Evolutionary conservation across 208 protist genomes (phyloP).

Genomic region (Crithidia fasciculata): DNA sequence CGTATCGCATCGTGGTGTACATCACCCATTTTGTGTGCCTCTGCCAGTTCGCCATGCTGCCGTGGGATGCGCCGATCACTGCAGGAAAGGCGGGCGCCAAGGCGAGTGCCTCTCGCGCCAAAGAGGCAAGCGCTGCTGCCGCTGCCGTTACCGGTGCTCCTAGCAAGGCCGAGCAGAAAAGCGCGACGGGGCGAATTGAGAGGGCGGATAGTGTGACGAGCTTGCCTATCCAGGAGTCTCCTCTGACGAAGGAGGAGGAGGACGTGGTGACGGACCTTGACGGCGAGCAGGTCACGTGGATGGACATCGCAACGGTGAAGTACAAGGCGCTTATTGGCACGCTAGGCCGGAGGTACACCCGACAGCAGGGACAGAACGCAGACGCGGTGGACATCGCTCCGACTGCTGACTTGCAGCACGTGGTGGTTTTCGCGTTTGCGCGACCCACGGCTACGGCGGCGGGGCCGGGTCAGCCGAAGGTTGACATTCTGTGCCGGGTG

Average conservation of each 20-base stretch:
- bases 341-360: slow-evolving; percentile 22
- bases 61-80: slow-evolving; percentile 65
- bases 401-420: slow-evolving; percentile 43
- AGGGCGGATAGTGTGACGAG: background rate
- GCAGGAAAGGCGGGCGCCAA: background rate
- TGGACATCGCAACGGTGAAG: slow-evolving; percentile 55
- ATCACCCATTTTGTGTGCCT: slow-evolving; percentile 64
- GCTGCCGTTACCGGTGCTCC: background rate
- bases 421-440: slow-evolving; percentile 38
- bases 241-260: slow-evolving; percentile 39
- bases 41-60: slow-evolving; percentile 61
- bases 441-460: slow-evolving; percentile 1
- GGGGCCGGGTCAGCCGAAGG: slow-evolving; percentile 10
- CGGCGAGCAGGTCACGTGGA: slow-evolving; percentile 49
- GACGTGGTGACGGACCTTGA: slow-evolving; percentile 52
- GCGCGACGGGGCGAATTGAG: background rate
- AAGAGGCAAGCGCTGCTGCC: slow-evolving; percentile 1
- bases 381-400: slow-evolving; percentile 39
- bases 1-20: slow-evolving; percentile 69
- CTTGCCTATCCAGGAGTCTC: slow-evolving; percentile 17
- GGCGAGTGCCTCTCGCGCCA: background rate
- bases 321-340: slow-evolving; percentile 52
- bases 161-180: background rate
- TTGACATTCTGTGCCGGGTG: slow-evolving; percentile 33
- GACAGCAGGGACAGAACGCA: slow-evolving; percentile 17